Evolutionary conservation across 2,329 filamentous ascomycete species (phyloP).

Genomic region (Erysiphe pulchra): DNA sequence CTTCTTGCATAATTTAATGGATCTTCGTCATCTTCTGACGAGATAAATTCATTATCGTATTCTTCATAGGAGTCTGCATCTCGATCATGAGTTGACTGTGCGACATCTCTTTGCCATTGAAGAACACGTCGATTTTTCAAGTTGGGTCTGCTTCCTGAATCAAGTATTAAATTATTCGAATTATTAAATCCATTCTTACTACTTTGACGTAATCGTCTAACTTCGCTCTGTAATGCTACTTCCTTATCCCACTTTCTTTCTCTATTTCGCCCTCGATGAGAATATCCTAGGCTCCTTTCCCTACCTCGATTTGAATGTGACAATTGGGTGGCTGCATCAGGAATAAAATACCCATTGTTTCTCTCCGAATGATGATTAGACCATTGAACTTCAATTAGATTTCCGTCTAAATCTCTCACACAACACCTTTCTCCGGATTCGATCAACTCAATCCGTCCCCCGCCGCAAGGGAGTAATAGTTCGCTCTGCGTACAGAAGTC

Average conservation of each 20-base stretch:
- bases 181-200: too few relatives aligned
- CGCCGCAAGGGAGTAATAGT: slow-evolving; percentile 18
- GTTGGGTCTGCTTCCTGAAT: background rate
- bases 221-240: background rate
- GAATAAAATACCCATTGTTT: background rate
- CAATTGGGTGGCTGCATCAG: background rate
- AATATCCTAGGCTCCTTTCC: background rate
- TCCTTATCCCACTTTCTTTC: background rate
- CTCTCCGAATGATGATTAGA: background rate
- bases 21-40: too few relatives aligned
- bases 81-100: slow-evolving; percentile 5
- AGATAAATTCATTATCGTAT: too few relatives aligned
- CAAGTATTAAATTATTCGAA: background rate
- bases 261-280: background rate
- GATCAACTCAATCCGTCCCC: background rate
- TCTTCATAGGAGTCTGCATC: background rate
- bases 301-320: background rate
- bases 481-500: slow-evolving; percentile 27
- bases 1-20: too few relatives aligned
- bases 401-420: slow-evolving; percentile 60
- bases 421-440: slow-evolving; percentile 14
- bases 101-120: slow-evolving; percentile 18
- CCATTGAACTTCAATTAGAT: slow-evolving; percentile 50
- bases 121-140: slow-evolving; percentile 16
- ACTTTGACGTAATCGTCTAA: background rate